Evolutionary conservation across 202 grass and related monocot species (phyloP), one percentile per base, ranked within the genome.

Genomic region (Carex sylvatica): DNA sequence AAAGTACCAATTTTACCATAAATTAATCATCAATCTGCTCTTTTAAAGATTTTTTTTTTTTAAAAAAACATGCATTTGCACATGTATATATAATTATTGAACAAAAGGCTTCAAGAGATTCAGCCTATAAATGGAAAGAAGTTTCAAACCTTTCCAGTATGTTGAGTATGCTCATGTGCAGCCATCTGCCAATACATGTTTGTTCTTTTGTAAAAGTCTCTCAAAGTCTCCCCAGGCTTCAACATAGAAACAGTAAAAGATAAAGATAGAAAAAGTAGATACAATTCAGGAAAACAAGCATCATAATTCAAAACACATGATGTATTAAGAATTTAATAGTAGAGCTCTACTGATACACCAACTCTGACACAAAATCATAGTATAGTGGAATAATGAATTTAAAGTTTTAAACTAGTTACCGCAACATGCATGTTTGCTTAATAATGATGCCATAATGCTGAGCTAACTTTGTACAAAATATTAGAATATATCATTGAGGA

Each of bases 101-200:
- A 74, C 30, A 74, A 2, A 70, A 31, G 4, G 14, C 23, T 74
- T 36, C 13, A 44, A 58, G 55, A 78, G 28, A 51, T 65, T 76
- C n/a, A 64, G 31, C 54, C 15, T 49, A 73, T 44, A 28, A 73
- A 1, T 12, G 2, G 24, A 77, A 82, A 82, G 24, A 82, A 0
- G 16, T 47, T 15, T 24, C 67, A 54, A 28, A 98, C 95, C 95
- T 98, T 98, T 84, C 95, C 95, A 16, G 95, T 95, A 63, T 98
- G 95, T 78, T 98, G 92, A 46, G 95, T 98, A 87, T 98, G 95
- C 86, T 98, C 95, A 5, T 89, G 92, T 61, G 95, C 92, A 49
- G 95, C 95, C 95, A 95, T 95, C 67, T 95, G 92, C 95, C 92
- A 98, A 82, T 98, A 98, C 92, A 90, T 93, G 63, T 87, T 88